Base-by-base conservation (phyloP, 2,329 filamentous ascomycete species). In the Fusarium scirpi region DNA sequence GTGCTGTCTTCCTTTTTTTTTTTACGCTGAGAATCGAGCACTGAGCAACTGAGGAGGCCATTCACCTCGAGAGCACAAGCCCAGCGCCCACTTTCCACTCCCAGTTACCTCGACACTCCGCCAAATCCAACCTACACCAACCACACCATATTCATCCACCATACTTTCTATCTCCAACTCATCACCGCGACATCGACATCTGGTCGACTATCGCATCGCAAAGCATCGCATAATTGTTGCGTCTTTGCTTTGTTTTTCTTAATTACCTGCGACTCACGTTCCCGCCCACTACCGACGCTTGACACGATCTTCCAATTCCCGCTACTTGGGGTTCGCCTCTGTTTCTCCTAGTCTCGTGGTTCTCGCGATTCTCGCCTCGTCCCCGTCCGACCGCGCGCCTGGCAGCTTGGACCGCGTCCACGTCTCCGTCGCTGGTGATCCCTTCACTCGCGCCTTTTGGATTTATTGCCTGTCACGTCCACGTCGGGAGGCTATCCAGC, bases 401-500 rank as follows among this genome's bases (percentile, higher is more conserved):
- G 71, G 63, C 72, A 72, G 67, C 65, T 72, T 67, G 68, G 60
- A 76, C 67, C 74, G 74, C 73, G 74, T 76, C 74, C 58, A 72
- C 69, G 51, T 49, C 46, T 70, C 46, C 44, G 40, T 67, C 47
- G 63, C 48, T 43, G 41, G 63, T 66, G 63, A 65, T 62, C 44
- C 40, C 48, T 40, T 62, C 53, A 27, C 64, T 70, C 70, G 72
- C 72, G 72, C 70, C 52, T 71, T 67, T 66, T 74, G 65, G 74
- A 59, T 71, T 74, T 64, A 69, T 73, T 74, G 73, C 67, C 76
- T 72, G 76, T 74, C 74, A 76, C 76, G 74, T 72, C 77, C 73
- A 78, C 76, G 71, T 76, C 76, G 74, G 76, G 72, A 76, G 70
- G 76, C 76, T 72, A 72, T 75, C 73, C 71, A 74, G 72, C 73